These are phyloP conservation scores for Limtongia smithiae DNA, from an alignment of 805 yeast genomes.

Conservation along the genomic window DNA sequence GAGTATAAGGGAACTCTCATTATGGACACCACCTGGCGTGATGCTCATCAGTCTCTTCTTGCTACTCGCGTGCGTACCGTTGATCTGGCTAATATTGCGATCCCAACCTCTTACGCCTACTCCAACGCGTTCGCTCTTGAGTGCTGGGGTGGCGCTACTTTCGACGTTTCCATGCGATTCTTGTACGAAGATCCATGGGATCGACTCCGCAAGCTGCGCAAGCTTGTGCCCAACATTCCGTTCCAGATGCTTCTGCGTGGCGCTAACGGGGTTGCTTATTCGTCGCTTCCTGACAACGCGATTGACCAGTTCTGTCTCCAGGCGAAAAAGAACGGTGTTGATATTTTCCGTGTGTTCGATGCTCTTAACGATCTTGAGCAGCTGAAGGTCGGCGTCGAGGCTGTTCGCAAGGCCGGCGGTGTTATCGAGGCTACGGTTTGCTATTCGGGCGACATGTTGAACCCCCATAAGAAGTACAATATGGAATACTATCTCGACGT, in stretches of 20 bases:
- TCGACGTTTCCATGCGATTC: slow-evolving; percentile 98
- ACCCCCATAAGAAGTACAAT: slow-evolving; percentile 93
- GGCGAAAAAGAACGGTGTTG: slow-evolving; percentile 95
- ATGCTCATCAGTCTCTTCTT: slow-evolving; percentile 95
- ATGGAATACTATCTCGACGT: slow-evolving; percentile 80
- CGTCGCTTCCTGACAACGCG: slow-evolving; percentile 96
- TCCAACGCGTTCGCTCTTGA: slow-evolving; percentile 91
- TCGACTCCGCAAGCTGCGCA: slow-evolving; percentile 81
- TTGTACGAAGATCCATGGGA: slow-evolving; percentile 99
- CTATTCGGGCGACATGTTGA: slow-evolving; percentile 98
- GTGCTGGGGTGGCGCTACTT: slow-evolving; percentile 99
- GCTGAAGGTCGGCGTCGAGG: slow-evolving; percentile 94
- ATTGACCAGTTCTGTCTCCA: slow-evolving; percentile 94
- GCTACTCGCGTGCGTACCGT: slow-evolving; percentile 97
- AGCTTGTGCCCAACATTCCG: slow-evolving; percentile 94
- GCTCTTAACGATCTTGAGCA: slow-evolving; percentile 96
- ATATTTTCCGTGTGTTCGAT: slow-evolving; percentile 95
- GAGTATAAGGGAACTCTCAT: slow-evolving; percentile 78
- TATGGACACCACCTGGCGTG: slow-evolving; percentile 99
- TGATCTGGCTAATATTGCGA: slow-evolving; percentile 88
- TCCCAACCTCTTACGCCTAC: slow-evolving; percentile 86
- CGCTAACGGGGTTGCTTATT: slow-evolving; percentile 98
- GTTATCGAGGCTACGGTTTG: slow-evolving; percentile 98
- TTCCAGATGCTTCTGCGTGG: slow-evolving; percentile 99
- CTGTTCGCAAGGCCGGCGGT: slow-evolving; percentile 97